A percentile compares a stretch with the other conserved stretches of the same genome.
phyloP scores from a whole-genome alignment of 2,329 filamentous ascomycete genomes.

The Exophiala sideris region DNA sequence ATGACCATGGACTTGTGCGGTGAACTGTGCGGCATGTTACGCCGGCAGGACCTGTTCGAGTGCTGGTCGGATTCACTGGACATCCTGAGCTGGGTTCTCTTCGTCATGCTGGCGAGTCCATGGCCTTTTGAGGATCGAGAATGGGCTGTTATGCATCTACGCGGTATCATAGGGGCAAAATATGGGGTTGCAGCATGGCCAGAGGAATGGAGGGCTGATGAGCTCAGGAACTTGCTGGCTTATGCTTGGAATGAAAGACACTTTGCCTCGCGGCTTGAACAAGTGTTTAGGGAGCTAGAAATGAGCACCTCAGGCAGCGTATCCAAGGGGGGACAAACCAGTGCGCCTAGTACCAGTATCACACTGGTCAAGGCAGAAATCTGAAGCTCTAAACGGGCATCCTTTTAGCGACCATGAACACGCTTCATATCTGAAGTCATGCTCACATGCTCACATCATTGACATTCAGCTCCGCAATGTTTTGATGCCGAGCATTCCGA shows the following conservation, averaged over 20 bases:
- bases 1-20: constrained; percentile 1
- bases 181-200: neutral
- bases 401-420: too few relatives aligned
- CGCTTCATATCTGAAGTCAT: too few relatives aligned
- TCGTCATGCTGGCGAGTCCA: neutral
- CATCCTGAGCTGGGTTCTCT: constrained; percentile 7
- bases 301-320: neutral
- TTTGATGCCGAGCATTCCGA: too few relatives aligned
- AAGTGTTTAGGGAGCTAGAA: constrained; percentile 1
- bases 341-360: too few relatives aligned
- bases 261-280: neutral
- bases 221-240: neutral
- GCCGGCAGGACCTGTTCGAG: constrained; percentile 5
- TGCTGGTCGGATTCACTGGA: neutral
- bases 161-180: constrained; percentile 2
- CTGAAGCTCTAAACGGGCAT: too few relatives aligned
- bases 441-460: too few relatives aligned
- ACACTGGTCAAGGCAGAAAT: too few relatives aligned
- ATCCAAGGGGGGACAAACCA: too few relatives aligned
- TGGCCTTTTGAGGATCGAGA: constrained; percentile 1
- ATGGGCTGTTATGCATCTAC: neutral
- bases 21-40: constrained; percentile 1
- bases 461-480: too few relatives aligned
- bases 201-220: constrained; percentile 2
- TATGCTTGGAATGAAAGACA: constrained; percentile 2